phyloP scores from a whole-genome alignment of 208 protist species.

The Acanthamoeba lenticulata region DNA sequence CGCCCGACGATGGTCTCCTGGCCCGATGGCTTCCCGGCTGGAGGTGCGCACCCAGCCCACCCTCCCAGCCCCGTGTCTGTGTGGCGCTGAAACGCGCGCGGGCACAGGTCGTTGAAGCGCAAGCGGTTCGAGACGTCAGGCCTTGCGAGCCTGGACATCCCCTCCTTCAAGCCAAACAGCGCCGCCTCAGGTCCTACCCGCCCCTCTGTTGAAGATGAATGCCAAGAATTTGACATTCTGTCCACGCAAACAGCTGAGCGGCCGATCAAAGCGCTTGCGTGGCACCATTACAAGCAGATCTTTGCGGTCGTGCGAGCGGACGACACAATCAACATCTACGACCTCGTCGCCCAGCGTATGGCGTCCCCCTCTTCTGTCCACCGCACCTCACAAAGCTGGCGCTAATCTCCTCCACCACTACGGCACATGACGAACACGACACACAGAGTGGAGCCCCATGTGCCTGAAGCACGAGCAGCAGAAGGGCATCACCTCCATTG shows the following conservation, averaged over 20 bases:
- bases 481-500: background rate
- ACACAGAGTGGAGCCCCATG: background rate
- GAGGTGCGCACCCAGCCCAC: background rate
- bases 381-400: background rate
- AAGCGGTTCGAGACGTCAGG: background rate
- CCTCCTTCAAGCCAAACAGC: background rate
- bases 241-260: background rate
- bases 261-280: slow-evolving; percentile 33
- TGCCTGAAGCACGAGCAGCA: slow-evolving; percentile 20
- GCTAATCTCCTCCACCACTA: background rate
- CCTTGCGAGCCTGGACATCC: background rate
- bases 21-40: background rate
- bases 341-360: background rate
- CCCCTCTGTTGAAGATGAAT: too few species aligned
- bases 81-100: too few species aligned
- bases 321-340: slow-evolving; percentile 24
- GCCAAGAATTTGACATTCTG: background rate
- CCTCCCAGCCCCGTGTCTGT: too few species aligned
- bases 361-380: background rate
- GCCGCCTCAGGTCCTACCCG: too few species aligned
- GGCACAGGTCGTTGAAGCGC: background rate
- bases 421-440: too few species aligned
- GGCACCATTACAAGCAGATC: slow-evolving; percentile 44
- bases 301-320: slow-evolving; percentile 11
- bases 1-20: background rate